Evolutionary conservation across 176 grass and related monocot species (phyloP).

Genomic region (Hordeum vulgare): DNA sequence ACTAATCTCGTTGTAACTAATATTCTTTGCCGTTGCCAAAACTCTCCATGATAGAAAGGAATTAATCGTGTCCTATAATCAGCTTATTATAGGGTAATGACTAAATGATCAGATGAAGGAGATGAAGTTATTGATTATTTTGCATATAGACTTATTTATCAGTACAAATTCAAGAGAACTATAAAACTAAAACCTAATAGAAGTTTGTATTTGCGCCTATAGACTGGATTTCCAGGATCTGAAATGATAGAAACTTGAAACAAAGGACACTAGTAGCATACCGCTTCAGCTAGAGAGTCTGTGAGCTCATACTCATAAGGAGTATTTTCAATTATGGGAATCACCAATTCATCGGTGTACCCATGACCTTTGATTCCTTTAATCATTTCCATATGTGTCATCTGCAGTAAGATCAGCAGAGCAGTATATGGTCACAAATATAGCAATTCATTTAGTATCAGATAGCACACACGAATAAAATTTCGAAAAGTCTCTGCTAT

Average conservation of each 20-base stretch:
- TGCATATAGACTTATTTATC: not conserved
- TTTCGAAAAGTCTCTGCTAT: not conserved
- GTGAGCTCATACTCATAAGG: slow-evolving; percentile 89
- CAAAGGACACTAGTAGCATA: slow-evolving; percentile 33
- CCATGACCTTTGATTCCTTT: slow-evolving; percentile 98
- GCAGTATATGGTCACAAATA: slow-evolving; percentile 19
- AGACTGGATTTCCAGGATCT: not conserved
- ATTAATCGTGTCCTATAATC: not conserved
- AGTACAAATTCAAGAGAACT: not conserved
- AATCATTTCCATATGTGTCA: slow-evolving; percentile 99
- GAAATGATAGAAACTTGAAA: slow-evolving; percentile 4
- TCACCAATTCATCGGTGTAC: slow-evolving; percentile 78
- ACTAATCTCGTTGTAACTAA: not conserved
- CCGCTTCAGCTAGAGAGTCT: slow-evolving; percentile 73
- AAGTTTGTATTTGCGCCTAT: not conserved
- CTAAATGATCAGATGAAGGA: not conserved
- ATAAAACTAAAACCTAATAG: not conserved
- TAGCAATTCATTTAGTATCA: not conserved
- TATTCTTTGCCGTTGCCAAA: not conserved
- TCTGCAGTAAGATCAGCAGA: slow-evolving; percentile 41
- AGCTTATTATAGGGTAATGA: not conserved
- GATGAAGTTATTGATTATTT: not conserved
- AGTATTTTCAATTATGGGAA: slow-evolving; percentile 98
- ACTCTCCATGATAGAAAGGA: not conserved
- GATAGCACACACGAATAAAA: not conserved